Conservation (phyloP, 2,329 filamentous ascomycete species). For the Trichophaea hybrida region DNA sequence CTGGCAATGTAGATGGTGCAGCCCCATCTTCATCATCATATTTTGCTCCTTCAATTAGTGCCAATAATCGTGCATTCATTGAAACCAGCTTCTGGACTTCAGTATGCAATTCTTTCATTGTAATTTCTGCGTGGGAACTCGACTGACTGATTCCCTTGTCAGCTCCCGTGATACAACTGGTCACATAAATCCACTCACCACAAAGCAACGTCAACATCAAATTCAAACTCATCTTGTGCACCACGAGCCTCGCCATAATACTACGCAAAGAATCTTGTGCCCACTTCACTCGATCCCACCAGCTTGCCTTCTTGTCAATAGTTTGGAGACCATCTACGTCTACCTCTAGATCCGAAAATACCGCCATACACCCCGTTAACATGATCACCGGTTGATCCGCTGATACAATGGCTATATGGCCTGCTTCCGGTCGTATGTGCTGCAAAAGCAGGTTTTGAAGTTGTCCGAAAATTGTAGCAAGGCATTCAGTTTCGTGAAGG, state of each 20-base stretch:
- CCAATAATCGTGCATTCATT: background rate
- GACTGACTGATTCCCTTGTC: background rate
- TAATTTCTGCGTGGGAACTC: background rate
- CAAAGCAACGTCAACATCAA: conserved; percentile 6
- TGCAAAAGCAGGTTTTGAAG: conserved; percentile 1
- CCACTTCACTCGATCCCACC: conserved; percentile 1
- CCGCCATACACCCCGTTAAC: conserved; percentile 2
- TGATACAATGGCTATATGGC: background rate
- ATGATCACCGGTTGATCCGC: conserved; percentile 1
- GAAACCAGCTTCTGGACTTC: background rate
- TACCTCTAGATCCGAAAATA: conserved; percentile 5
- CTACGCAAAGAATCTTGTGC: background rate
- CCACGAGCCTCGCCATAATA: conserved; percentile 1
- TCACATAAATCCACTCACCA: background rate
- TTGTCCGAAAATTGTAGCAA: background rate
- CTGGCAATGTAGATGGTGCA: background rate
- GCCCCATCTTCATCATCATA: background rate
- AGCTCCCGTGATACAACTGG: background rate
- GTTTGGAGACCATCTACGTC: background rate
- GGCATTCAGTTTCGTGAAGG: conserved; percentile 1
- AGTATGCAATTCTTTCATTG: background rate
- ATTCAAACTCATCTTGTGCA: conserved; percentile 2
- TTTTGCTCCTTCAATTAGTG: background rate
- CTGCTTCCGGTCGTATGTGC: background rate
- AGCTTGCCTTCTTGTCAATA: background rate